Evolutionary conservation across 805 yeast species (phyloP).

Genomic region (Wickerhamiella bombiphila): DNA sequence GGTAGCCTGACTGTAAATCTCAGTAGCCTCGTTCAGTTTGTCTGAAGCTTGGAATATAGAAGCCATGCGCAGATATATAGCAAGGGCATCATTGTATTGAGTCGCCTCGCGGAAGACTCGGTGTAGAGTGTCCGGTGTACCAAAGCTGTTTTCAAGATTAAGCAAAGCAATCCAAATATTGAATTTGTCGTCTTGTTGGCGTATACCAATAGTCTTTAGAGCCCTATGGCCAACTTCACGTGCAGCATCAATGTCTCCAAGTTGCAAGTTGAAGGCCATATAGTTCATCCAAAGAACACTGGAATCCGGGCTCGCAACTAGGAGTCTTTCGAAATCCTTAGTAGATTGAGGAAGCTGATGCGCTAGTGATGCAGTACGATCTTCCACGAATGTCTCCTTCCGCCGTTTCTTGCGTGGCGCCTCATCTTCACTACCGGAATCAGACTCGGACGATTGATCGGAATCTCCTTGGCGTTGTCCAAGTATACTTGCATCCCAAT

Average conservation of each 20-base stretch:
- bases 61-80: constrained; percentile 66
- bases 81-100: constrained; percentile 80
- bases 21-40: constrained; percentile 54
- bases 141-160: constrained; percentile 88
- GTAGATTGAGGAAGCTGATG: constrained; percentile 84
- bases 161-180: constrained; percentile 93
- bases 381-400: constrained; percentile 38
- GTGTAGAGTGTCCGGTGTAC: constrained; percentile 67
- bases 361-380: constrained; percentile 70
- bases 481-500: constrained; percentile 85
- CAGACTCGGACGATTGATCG: constrained; percentile 32
- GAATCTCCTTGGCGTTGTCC: constrained; percentile 4
- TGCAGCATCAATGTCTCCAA: constrained; percentile 88
- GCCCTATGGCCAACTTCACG: constrained; percentile 90
- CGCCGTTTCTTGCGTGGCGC: constrained; percentile 29
- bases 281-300: constrained; percentile 94
- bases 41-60: constrained; percentile 63
- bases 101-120: constrained; percentile 70
- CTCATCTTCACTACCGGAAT: constrained; percentile 32
- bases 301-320: constrained; percentile 85
- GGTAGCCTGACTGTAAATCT: constrained; percentile 46
- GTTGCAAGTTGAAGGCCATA: constrained; percentile 93
- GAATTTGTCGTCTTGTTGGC: constrained; percentile 85
- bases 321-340: constrained; percentile 78
- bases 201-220: constrained; percentile 69